A percentile compares a stretch with the other conserved stretches of the same genome.
phyloP scores from a whole-genome alignment of 1,139 yeast genomes.

The Candida sp. region DNA sequence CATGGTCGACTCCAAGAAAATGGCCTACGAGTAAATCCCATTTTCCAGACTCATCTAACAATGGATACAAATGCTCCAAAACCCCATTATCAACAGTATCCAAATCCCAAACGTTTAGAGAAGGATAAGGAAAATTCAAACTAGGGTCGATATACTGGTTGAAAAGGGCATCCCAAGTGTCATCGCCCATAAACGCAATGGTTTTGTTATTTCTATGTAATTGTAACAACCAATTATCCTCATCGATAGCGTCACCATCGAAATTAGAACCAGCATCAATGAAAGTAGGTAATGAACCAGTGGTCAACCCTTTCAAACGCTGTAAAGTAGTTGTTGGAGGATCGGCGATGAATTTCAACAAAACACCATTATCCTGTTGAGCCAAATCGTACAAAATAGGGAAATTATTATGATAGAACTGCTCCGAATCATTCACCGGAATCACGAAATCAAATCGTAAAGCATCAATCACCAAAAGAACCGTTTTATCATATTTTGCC shows the following conservation, averaged over 20 bases:
- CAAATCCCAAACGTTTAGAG: constrained; percentile 91
- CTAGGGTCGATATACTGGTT: constrained; percentile 57
- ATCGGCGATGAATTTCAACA: constrained; percentile 87
- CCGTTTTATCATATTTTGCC: constrained; percentile 63
- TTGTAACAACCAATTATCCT: constrained; percentile 87
- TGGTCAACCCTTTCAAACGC: constrained; percentile 88
- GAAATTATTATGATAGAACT: constrained; percentile 61
- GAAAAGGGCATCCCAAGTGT: constrained; percentile 92
- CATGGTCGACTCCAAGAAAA: constrained; percentile 94
- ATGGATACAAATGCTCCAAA: constrained; percentile 58
- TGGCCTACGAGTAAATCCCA: constrained; percentile 95
- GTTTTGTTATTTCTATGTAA: constrained; percentile 51
- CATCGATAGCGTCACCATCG: constrained; percentile 86
- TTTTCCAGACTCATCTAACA: constrained; percentile 34
- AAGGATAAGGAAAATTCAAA: constrained; percentile 71
- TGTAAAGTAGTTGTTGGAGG: constrained; percentile 98
- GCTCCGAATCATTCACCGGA: constrained; percentile 52
- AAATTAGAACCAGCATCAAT: constrained; percentile 98
- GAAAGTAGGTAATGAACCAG: constrained; percentile 94
- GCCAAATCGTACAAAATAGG: constrained; percentile 59
- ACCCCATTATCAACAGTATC: constrained; percentile 96
- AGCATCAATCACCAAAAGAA: constrained; percentile 84
- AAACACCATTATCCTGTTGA: constrained; percentile 50
- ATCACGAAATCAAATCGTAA: constrained; percentile 85
- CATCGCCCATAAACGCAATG: constrained; percentile 90